Conservation (phyloP, 352 stramenopile species). For the Phytophthora sp. region DNA sequence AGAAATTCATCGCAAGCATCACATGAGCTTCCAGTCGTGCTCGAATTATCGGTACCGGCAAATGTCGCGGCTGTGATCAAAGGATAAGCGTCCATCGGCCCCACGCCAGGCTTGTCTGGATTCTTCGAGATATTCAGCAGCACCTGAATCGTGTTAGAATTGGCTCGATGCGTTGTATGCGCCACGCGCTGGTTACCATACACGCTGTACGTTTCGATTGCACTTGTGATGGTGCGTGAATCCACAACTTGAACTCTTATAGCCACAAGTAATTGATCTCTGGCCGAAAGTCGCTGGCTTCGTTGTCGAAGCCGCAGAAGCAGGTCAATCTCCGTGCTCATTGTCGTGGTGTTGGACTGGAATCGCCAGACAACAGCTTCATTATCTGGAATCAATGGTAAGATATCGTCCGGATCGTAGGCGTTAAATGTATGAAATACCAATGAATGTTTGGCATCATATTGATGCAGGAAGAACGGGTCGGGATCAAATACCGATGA, state of each 20-base stretch:
- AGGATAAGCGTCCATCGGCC: constrained; percentile 35
- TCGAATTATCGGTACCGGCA: neutral
- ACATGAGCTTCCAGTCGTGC: constrained; percentile 8
- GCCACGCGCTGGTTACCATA: constrained; percentile 42
- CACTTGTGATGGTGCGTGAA: constrained; percentile 5
- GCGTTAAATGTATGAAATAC: constrained; percentile 39
- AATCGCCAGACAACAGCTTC: constrained; percentile 40
- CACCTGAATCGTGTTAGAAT: constrained; percentile 27
- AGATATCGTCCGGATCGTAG: constrained; percentile 6
- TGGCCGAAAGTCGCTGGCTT: constrained; percentile 34
- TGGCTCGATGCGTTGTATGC: constrained; percentile 21
- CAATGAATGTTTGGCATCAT: constrained; percentile 28
- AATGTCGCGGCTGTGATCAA: constrained; percentile 1
- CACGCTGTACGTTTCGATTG: constrained; percentile 29
- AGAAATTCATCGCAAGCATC: constrained; percentile 14
- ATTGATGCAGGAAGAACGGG: constrained; percentile 39
- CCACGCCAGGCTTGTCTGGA: constrained; percentile 17
- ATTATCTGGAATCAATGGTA: constrained; percentile 26
- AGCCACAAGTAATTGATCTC: constrained; percentile 42
- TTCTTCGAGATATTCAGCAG: constrained; percentile 32
- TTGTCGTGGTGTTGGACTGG: constrained; percentile 18
- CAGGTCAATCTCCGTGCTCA: constrained; percentile 30
- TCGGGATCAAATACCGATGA: constrained; percentile 34
- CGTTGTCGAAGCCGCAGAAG: constrained; percentile 44
- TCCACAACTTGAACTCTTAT: constrained; percentile 19